phyloP scores from a whole-genome alignment of 2,329 filamentous ascomycete genomes.

The Pseudogymnoascus verrucosus region DNA sequence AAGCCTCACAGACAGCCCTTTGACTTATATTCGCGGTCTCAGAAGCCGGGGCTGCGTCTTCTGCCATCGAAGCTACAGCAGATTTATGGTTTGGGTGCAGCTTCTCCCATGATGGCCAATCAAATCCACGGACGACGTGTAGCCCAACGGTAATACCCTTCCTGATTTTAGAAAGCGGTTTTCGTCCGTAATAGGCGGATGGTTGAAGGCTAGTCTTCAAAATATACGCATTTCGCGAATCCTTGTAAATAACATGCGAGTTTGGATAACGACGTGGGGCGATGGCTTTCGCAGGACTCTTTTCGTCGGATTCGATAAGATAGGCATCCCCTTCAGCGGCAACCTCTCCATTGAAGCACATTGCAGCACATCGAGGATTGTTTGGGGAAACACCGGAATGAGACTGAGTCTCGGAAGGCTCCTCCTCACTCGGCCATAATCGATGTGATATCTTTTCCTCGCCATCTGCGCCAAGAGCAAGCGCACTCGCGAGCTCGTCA shows the following conservation, averaged over 20 bases:
- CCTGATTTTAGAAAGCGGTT: slow-evolving; percentile 69
- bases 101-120: slow-evolving; percentile 66
- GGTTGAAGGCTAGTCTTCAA: slow-evolving; percentile 79
- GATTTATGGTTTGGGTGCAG: slow-evolving; percentile 42
- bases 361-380: slow-evolving; percentile 51
- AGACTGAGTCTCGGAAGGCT: slow-evolving; percentile 27
- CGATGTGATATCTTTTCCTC: slow-evolving; percentile 81
- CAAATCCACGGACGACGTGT: slow-evolving; percentile 82
- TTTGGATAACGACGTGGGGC: slow-evolving; percentile 52
- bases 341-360: slow-evolving; percentile 52
- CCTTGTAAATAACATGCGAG: slow-evolving; percentile 81
- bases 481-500: slow-evolving; percentile 81
- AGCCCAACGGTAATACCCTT: slow-evolving; percentile 78
- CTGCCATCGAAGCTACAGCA: slow-evolving; percentile 26
- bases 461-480: slow-evolving; percentile 80
- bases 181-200: slow-evolving; percentile 74
- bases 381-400: slow-evolving; percentile 27
- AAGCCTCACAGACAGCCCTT: slow-evolving; percentile 42
- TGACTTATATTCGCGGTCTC: slow-evolving; percentile 15
- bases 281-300: slow-evolving; percentile 9
- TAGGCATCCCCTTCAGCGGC: slow-evolving; percentile 44
- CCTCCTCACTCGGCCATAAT: slow-evolving; percentile 62
- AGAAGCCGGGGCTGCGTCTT: slow-evolving; percentile 18
- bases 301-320: slow-evolving; percentile 14
- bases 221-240: slow-evolving; percentile 69